Base-by-base conservation (phyloP, 169 alveolate genomes). In the Plasmodium coatneyi region DNA sequence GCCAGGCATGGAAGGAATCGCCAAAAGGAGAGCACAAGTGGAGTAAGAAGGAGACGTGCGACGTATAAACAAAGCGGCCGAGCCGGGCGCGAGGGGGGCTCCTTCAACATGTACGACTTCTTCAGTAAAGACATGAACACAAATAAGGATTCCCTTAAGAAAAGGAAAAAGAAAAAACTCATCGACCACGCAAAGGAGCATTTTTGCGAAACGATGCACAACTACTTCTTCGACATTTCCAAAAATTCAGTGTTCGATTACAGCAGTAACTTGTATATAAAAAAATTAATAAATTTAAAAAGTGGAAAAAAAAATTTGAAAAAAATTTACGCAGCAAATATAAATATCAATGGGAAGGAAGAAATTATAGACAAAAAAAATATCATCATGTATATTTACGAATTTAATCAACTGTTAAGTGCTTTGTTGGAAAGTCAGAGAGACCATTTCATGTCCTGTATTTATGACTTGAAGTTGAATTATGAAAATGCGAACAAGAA, bases 371-470 rank as follows among this genome's bases (percentile, higher is more conserved):
- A 84, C 36, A 84, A 84, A 52, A 84, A 84, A 74, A 84, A 84
- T 28, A 84, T 84, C 22, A 74, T 84, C 19, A 72, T 84, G 84
- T 84, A 84, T 36, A 84, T 84, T 12, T 84, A 84, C 71, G 93
- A 84, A 49, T 84, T 72, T 74, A 84, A 84, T 30, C 93, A 84
- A 84, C 30, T 84, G 28, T 84, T 84, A 74, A 72, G 80, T 74
- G 93, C 93, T 0, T 49, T 84, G 41, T 84, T 84, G 70, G 93
- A 84, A 74, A 84, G 93, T 22, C 93, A 84, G 80, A 43, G 84
- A 74, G 76, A 84, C 43, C 52, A 66, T 74, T 84, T 84, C 60
- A 49, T 84, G 41, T 72, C 83, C 54, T 84, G 74, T 49, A 84
- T 84, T 30, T 72, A 72, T 28, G 93, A 84, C 5, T 49, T 84